Percentiles rank a stretch among this genome's conserved stretches.
Conservation (phyloP, 257 asterid species). For the Solanum appendiculatum region DNA sequence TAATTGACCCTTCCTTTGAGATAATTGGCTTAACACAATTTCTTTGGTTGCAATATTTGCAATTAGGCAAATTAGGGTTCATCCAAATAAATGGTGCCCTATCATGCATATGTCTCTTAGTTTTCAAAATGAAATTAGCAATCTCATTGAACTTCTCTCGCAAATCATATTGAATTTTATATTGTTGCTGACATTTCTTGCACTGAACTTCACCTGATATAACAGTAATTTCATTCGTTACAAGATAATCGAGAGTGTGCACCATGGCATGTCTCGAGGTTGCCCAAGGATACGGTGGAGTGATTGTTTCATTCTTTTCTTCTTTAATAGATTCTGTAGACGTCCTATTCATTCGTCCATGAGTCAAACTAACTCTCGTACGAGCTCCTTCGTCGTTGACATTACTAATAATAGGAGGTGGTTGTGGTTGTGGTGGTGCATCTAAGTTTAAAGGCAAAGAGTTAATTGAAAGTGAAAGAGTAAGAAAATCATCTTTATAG, state of each 20-base stretch:
- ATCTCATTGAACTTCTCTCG: neutral
- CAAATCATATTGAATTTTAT: neutral
- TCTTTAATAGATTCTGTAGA: neutral
- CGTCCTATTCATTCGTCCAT: neutral
- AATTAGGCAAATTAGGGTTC: neutral
- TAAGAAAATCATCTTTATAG: neutral
- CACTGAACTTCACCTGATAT: constrained; percentile 8
- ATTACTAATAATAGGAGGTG: neutral
- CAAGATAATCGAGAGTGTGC: neutral
- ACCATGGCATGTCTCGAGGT: constrained; percentile 2
- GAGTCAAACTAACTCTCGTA: neutral
- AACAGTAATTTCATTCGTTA: neutral
- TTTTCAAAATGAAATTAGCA: neutral
- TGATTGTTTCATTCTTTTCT: neutral
- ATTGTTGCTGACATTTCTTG: neutral
- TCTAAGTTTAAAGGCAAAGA: neutral
- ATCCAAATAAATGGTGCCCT: constrained; percentile 8
- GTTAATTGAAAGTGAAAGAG: constrained; percentile 5
- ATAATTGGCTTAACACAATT: constrained; percentile 9
- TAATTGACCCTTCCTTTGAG: neutral
- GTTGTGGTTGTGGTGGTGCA: neutral
- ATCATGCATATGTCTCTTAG: constrained; percentile 1
- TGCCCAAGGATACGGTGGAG: constrained; percentile 10
- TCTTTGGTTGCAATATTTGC: constrained; percentile 9
- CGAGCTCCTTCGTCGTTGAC: neutral